Evolutionary conservation across 2,329 filamentous ascomycete genomes (phyloP), one percentile per base, ranked within the genome.

Genomic region (Talaromyces rugulosus): DNA sequence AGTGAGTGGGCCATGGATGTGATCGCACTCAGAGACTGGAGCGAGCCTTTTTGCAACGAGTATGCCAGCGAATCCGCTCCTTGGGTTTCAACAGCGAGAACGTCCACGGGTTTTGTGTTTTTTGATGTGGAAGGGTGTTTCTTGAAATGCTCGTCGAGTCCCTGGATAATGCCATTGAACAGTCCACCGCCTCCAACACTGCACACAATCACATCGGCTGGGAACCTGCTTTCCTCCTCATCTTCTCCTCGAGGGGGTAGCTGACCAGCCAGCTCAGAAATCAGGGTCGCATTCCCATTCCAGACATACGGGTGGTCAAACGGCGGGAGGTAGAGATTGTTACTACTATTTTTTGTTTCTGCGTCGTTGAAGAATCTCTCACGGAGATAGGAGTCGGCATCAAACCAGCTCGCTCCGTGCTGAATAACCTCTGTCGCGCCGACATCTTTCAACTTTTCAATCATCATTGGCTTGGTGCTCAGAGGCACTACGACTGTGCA

Each of bases 111-210:
- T 44, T 28, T 59, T 14, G 5, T 75, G 73, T 5, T 62, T 55
- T 30, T 63, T 4, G 30, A 23, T 4, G n/a, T 9, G 12, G 11
- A 31, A 11, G 36, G 8, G 14, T 59, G 62, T 14, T 56, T 44
- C 18, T 33, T 7, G 12, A 42, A 14, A 36, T 61, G 52, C 31
- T 61, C 52, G 65, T 63, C 81, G 9, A 92, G 75, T 4, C 88
- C 89, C 64, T 86, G 78, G 75, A 89, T 83, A 59, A 95, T 75
- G 3, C 91, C 91, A 69, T 87, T 89, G 54, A 96, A 82, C 23
- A 95, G 76, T 0, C 91, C 90, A 8, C 91, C 91, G 5, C 91
- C 91, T 11, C 91, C 91, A 33, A 92, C 89, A 61, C 82, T 88
- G 74, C 89, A 92, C 54, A 93, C 82, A n/a, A 96, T 80, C 23